These are phyloP conservation scores for Candida rishiriensis DNA, from an alignment of 805 yeast species.

Conservation along the genomic window DNA sequence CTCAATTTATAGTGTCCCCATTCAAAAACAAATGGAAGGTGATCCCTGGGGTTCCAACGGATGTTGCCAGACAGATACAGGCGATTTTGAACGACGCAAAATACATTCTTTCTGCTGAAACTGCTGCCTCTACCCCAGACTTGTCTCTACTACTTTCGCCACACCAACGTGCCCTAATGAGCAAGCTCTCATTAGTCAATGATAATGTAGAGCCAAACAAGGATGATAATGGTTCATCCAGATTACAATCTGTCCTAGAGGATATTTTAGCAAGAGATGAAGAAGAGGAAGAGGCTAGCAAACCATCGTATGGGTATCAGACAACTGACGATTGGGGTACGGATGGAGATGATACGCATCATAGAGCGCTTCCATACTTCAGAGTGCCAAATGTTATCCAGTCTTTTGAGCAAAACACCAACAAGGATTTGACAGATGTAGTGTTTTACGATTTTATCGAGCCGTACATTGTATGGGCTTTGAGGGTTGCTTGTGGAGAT, in stretches of 20 bases:
- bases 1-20: conserved; percentile 81
- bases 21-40: conserved; percentile 77
- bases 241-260: too few relatives aligned
- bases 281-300: conserved; percentile 1
- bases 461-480: conserved; percentile 22
- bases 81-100: conserved; percentile 52
- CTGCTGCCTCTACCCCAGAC: conserved; percentile 4
- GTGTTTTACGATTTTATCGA: conserved; percentile 77
- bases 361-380: conserved; percentile 52
- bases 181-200: background rate
- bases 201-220: too few relatives aligned
- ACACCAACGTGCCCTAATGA: conserved; percentile 20
- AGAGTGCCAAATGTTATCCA: conserved; percentile 79
- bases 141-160: conserved; percentile 16
- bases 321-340: conserved; percentile 82
- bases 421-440: conserved; percentile 49
- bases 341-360: conserved; percentile 83
- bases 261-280: too few relatives aligned
- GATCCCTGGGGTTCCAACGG: conserved; percentile 51
- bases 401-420: conserved; percentile 33
- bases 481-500: conserved; percentile 17
- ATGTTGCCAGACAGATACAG: conserved; percentile 51
- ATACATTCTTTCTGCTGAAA: conserved; percentile 26
- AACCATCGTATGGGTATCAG: conserved; percentile 59
- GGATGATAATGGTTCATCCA: too few relatives aligned